phyloP scores from a whole-genome alignment of 75 land plant species.

The Picea glauca region DNA sequence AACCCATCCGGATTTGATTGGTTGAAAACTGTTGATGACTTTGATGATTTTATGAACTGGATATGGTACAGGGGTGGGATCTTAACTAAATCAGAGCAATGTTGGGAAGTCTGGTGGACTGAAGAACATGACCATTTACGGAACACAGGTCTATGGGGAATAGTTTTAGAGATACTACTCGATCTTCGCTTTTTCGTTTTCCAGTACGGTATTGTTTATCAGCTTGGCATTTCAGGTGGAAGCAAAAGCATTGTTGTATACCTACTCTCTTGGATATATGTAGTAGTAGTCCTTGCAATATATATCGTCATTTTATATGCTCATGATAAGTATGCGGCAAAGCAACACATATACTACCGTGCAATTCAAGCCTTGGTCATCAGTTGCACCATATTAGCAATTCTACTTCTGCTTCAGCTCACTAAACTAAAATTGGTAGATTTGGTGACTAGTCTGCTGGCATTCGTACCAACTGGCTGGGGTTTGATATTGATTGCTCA shows the following conservation, averaged over 20 bases:
- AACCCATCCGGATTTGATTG: constrained; percentile 98
- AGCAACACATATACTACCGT: constrained; percentile 71
- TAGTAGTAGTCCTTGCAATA: constrained; percentile 42
- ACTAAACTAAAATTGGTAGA: constrained; percentile 55
- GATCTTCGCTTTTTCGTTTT: constrained; percentile 84
- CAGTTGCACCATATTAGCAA: constrained; percentile 30
- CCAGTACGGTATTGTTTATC: constrained; percentile 94
- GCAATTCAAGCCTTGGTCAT: constrained; percentile 69
- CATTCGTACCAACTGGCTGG: constrained; percentile 95
- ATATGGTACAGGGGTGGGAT: constrained; percentile 79
- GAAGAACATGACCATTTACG: constrained; percentile 84
- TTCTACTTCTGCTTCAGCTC: constrained; percentile 51
- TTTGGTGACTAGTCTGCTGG: constrained; percentile 66
- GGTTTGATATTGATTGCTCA: constrained; percentile 70
- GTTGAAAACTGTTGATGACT: constrained; percentile 87
- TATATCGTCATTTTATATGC: constrained; percentile 52
- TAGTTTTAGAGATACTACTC: constrained; percentile 64
- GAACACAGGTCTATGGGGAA: constrained; percentile 87
- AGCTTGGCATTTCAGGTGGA: constrained; percentile 51
- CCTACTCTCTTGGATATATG: constrained; percentile 76
- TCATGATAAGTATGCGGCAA: constrained; percentile 66
- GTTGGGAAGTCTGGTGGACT: constrained; percentile 97
- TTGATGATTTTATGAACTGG: constrained; percentile 93
- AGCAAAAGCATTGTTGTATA: constrained; percentile 76
- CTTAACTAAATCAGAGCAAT: constrained; percentile 67